These are phyloP conservation scores for Erodium texanum DNA, from an alignment of 441 rosid species.

Conservation along the genomic window DNA sequence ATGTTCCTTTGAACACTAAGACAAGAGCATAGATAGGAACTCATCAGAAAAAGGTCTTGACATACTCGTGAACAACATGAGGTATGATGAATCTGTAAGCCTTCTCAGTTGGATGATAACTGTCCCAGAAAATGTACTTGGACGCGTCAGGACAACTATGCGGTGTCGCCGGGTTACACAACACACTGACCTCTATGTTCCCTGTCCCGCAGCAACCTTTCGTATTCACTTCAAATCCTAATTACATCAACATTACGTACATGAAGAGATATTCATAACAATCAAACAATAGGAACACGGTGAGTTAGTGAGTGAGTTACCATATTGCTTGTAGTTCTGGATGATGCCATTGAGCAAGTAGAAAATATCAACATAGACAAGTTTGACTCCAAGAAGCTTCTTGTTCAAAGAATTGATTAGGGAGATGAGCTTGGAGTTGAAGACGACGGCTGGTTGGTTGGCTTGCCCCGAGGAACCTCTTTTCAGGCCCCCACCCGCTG, in stretches of 20 bases:
- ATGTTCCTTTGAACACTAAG: no score
- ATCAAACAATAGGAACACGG: not conserved
- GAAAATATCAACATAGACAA: constrained; percentile 29
- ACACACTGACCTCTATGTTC: constrained; percentile 28
- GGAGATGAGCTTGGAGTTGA: constrained; percentile 41
- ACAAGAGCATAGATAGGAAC: no score
- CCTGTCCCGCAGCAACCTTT: constrained; percentile 63
- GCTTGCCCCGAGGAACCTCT: constrained; percentile 30
- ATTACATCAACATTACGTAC: no score
- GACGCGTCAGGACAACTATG: constrained; percentile 39
- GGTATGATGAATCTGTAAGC: constrained; percentile 29
- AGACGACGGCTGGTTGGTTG: constrained; percentile 35
- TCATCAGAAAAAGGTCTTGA: constrained; percentile 14
- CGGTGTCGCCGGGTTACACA: constrained; percentile 28
- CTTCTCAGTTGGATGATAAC: constrained; percentile 49
- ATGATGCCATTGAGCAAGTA: constrained; percentile 26
- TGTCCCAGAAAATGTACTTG: constrained; percentile 21
- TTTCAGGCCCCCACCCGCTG: constrained; percentile 37
- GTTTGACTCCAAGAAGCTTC: constrained; percentile 15
- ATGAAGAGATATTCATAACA: no score
- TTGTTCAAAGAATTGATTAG: constrained; percentile 25
- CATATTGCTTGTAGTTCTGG: constrained; percentile 32
- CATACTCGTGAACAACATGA: not conserved
- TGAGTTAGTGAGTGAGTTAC: constrained; percentile 14
- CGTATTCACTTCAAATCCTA: constrained; percentile 51